A percentile compares a stretch with the other conserved stretches of the same genome.
Conservation (phyloP, 2,329 filamentous ascomycete genomes). For the Ilyonectria destructans region DNA sequence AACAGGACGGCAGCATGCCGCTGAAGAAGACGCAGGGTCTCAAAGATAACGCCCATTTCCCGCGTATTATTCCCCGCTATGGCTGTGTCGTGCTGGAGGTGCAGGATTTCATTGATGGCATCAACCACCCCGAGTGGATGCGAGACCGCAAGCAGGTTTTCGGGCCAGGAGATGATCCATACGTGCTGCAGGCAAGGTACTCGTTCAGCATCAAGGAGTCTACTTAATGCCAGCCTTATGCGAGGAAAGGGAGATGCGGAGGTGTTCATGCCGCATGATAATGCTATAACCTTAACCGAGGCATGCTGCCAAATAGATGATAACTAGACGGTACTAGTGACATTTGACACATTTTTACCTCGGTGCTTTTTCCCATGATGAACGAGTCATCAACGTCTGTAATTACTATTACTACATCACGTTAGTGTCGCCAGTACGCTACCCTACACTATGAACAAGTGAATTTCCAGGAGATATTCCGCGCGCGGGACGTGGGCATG, state of each 20-base stretch:
- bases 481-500: too few species aligned
- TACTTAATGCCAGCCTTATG: background rate
- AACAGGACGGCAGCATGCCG: conserved; percentile 79
- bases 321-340: background rate
- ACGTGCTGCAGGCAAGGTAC: conserved; percentile 75
- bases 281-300: too few species aligned
- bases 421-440: too few species aligned
- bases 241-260: background rate
- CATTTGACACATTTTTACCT: too few species aligned
- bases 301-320: background rate
- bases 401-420: too few species aligned
- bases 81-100: conserved; percentile 94
- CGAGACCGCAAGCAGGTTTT: conserved; percentile 75
- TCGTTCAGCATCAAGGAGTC: conserved; percentile 68
- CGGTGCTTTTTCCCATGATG: too few species aligned
- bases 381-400: too few species aligned
- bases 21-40: conserved; percentile 82
- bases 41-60: conserved; percentile 67
- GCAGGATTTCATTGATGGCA: conserved; percentile 93
- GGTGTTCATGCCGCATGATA: too few species aligned
- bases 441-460: too few species aligned
- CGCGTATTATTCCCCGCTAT: conserved; percentile 79
- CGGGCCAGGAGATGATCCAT: conserved; percentile 72
- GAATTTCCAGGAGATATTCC: too few species aligned
- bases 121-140: conserved; percentile 93